These are phyloP conservation scores for Fusarium pseudoanthophilum DNA, from an alignment of 2,329 filamentous ascomycete genomes.

Conservation along the genomic window DNA sequence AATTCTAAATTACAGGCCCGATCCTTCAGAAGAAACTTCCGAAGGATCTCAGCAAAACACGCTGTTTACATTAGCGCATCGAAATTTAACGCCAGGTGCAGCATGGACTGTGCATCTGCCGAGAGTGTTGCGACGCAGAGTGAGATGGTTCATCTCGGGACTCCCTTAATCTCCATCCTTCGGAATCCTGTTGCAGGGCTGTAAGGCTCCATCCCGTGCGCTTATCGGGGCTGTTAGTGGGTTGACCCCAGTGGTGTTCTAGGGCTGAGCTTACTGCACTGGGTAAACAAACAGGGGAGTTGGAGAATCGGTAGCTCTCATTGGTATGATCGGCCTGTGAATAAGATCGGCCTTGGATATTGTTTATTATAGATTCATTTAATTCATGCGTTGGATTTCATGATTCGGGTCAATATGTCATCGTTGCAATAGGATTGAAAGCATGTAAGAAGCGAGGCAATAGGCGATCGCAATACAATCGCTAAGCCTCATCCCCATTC, in stretches of 20 bases:
- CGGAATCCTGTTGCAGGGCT: not conserved
- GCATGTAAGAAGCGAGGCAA: not conserved
- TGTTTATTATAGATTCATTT: too few species aligned
- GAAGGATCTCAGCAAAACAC: not conserved
- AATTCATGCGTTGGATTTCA: not conserved
- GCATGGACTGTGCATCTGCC: not conserved
- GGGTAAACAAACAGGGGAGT: not conserved
- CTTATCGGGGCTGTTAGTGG: not conserved
- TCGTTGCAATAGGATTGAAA: not conserved
- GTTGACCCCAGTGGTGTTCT: not conserved
- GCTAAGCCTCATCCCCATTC: not conserved
- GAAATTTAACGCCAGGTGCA: not conserved
- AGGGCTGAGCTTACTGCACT: not conserved
- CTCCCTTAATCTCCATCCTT: slow-evolving; percentile 13
- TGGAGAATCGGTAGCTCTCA: rapidly evolving
- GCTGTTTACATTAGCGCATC: not conserved
- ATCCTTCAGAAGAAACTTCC: not conserved
- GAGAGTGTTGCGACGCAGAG: not conserved
- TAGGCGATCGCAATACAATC: not conserved
- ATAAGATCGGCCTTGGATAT: not conserved
- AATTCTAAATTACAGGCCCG: not conserved
- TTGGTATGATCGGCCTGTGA: not conserved
- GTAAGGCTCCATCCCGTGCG: not conserved
- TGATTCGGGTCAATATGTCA: not conserved
- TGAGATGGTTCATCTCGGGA: not conserved